phyloP scores from a whole-genome alignment of 2,329 filamentous ascomycete genomes.

The Verticillium dahliae region DNA sequence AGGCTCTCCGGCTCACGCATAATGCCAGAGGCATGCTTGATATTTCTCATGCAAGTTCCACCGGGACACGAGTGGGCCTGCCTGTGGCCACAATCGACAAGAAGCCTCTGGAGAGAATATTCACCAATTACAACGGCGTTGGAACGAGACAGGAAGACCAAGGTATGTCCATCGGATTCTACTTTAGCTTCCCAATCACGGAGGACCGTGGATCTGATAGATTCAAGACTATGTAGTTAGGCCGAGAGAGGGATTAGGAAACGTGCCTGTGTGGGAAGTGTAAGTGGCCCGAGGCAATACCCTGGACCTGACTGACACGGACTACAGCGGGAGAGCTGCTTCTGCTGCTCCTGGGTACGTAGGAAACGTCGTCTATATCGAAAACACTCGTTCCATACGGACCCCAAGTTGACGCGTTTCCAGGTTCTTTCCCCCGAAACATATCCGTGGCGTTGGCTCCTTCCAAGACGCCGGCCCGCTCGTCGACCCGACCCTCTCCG shows the following conservation, averaged over 20 bases:
- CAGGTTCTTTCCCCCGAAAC: neutral
- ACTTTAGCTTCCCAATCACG: neutral
- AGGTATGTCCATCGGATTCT: neutral
- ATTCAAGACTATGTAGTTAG: neutral
- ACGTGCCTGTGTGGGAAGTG: neutral
- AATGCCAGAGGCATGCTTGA: neutral
- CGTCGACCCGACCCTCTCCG: neutral
- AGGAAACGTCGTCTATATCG: neutral
- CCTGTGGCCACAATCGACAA: slow-evolving; percentile 1
- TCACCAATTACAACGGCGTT: slow-evolving; percentile 4
- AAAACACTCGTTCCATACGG: neutral
- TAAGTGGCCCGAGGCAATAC: neutral
- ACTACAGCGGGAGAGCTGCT: neutral
- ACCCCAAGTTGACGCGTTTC: neutral
- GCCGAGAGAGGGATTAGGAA: neutral
- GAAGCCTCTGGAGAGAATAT: slow-evolving; percentile 1
- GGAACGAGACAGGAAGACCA: neutral
- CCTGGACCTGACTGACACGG: neutral
- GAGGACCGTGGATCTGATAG: neutral
- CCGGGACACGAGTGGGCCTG: neutral
- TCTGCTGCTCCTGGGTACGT: neutral
- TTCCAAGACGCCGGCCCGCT: neutral
- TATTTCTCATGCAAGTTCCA: neutral
- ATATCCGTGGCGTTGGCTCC: neutral
- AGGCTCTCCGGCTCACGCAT: neutral